Base-by-base conservation (phyloP, 306 rosid genomes). In the Dryas drummondii region DNA sequence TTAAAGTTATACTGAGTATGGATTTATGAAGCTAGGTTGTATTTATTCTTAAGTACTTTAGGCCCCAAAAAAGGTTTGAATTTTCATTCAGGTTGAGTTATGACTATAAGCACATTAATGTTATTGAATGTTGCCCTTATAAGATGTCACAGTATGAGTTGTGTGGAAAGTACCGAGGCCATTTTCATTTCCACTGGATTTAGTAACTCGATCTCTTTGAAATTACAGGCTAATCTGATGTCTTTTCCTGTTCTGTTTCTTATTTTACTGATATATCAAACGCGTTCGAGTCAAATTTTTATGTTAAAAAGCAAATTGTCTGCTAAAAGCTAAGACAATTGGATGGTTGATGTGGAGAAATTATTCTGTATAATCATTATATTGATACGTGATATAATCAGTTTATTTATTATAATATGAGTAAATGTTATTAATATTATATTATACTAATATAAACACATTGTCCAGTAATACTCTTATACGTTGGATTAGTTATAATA, bases 11-110 rank as follows among this genome's bases (percentile, higher is more conserved):
- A 62, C 81, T 72, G 73, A 53, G 55, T 71, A 3, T 62, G 69
- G 54, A 54, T 76, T 81, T 72, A 54, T 76, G 73, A 71, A 74
- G 81, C 71, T 83, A 72, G 86, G 73, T 73, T 62, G 65, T 77
- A 68, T 32, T 55, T 40, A 14, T 17, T 55, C 27, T 37, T 6
- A 44, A 27, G 10, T 62, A 45, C 50, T 8, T 4, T 12, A 57
- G 69, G 46, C 27, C 65, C 40, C 26, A 56, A 14, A 12, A 46
- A 13, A 4, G 57, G 66, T 57, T 58, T 71, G 76, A 66, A 72
- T 41, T 40, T 40, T 45, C 52, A 42, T 55, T 60, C 53, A 41
- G 64, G 75, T 42, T 41, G 75, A 14, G 44, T 8, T 56, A 32
- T 32, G 37, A 32, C 37, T 32, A 32, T 57, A 53, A 71, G 75